Evolutionary conservation across 106 monocot species (phyloP), one percentile per base, ranked within the genome.

Genomic region (Iris macrosiphon): DNA sequence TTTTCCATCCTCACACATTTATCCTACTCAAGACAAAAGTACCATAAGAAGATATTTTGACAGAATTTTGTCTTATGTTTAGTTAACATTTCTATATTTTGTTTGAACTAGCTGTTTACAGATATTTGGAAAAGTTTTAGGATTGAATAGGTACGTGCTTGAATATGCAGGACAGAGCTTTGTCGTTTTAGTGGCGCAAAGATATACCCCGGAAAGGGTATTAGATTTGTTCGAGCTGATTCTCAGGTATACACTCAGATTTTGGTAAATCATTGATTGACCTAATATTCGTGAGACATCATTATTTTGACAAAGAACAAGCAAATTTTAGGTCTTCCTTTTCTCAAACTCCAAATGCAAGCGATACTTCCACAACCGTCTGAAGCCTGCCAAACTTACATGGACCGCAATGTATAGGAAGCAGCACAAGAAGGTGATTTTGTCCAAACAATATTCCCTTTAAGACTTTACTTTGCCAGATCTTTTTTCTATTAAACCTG

Each of bases 371-470:
- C 81, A 81, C 76, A 81, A 82, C 64, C 72, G 72, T 27, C 76
- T 82, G 63, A 82, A 72, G 72, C 82, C 82, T 59, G 72, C 76
- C 17, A 77, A 82, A 69, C 82, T 82, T 54, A 72, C 76, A 23
- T 83, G 79, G 83, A 88, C 83, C 34, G 88, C 83, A 39, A 76
- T 88, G 65, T 83, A 83, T 55, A 72, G 83, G 55, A 88, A 83
- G 59, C 83, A 88, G 43, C 88, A 88, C 65, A 83, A 88, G 54
- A 88, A 88, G 83, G 83, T 88, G 65, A 27, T 19, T 33, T 47
- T 44, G 37, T 39, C 10, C 34, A 35, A n/a, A n/a, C n/a, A n/a
- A n/a, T n/a, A n/a, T n/a, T n/a, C n/a, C n/a, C n/a, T n/a, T n/a
- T n/a, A n/a, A n/a, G n/a, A n/a, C n/a, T n/a, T n/a, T n/a, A n/a